phyloP scores from a whole-genome alignment of 2,329 filamentous ascomycete genomes.

The Aspergillus arachidicola region DNA sequence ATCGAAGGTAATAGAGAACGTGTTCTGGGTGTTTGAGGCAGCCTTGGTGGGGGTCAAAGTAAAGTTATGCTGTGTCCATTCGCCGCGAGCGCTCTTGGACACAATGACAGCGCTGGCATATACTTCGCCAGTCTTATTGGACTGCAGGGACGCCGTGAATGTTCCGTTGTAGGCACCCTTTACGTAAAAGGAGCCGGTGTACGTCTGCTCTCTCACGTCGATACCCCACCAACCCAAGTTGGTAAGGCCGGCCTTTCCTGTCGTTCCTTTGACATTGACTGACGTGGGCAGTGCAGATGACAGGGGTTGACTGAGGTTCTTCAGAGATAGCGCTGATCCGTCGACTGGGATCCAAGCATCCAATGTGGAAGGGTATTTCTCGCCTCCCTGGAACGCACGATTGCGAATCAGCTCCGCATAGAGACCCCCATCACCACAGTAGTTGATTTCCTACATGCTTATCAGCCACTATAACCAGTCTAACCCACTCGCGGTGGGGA shows the following conservation, averaged over 20 bases:
- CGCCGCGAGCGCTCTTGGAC: constrained; percentile 42
- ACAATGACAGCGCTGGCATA: constrained; percentile 32
- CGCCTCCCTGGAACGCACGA: constrained; percentile 37
- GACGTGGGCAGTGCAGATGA: constrained; percentile 50
- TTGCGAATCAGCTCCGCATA: constrained; percentile 40
- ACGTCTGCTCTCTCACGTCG: constrained; percentile 51
- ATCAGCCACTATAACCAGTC: background rate
- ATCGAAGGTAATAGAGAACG: constrained; percentile 55
- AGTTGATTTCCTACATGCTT: constrained; percentile 31
- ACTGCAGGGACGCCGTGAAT: constrained; percentile 42
- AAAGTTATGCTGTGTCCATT: constrained; percentile 46
- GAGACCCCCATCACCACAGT: constrained; percentile 36
- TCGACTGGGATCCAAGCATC: constrained; percentile 36
- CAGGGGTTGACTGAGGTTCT: constrained; percentile 44
- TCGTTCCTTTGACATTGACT: constrained; percentile 44
- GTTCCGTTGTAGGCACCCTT: constrained; percentile 39
- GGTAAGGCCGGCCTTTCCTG: constrained; percentile 49
- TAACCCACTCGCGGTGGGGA: background rate
- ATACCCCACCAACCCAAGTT: constrained; percentile 58
- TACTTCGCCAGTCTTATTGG: constrained; percentile 41
- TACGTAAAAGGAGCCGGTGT: constrained; percentile 56
- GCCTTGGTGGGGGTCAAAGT: constrained; percentile 25
- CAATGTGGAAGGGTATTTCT: constrained; percentile 31
- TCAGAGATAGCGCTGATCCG: constrained; percentile 34
- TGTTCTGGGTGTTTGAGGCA: constrained; percentile 50